Conservation (phyloP, 2,329 filamentous ascomycete genomes). For the Didymellaceae sp. region DNA sequence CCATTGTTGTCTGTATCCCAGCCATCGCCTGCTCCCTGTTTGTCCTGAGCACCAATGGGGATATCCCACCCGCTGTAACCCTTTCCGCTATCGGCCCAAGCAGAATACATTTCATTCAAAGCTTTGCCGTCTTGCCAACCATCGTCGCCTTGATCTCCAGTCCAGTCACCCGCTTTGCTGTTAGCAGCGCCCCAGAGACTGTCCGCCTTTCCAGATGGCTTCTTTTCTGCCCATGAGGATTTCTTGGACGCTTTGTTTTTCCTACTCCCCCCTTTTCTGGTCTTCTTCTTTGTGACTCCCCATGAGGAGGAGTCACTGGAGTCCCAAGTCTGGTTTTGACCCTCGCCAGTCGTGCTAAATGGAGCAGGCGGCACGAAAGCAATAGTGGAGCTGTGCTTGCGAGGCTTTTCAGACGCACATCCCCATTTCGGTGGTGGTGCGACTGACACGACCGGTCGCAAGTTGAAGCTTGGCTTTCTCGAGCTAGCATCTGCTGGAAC, state of each 20-base stretch:
- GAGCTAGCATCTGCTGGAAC: background rate
- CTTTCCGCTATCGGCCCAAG: background rate
- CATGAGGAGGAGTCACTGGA: constrained; percentile 16
- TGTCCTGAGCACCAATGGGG: background rate
- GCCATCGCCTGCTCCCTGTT: background rate
- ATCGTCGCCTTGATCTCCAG: background rate
- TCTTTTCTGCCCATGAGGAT: background rate
- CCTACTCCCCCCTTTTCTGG: background rate
- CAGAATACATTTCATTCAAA: background rate
- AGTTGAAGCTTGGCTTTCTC: constrained; percentile 1
- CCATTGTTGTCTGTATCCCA: background rate
- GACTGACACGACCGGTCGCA: background rate
- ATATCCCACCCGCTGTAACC: background rate
- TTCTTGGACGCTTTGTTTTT: background rate
- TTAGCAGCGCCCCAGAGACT: background rate
- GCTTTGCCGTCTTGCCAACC: background rate
- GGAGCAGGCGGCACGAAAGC: constrained; percentile 13
- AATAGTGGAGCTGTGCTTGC: constrained; percentile 5
- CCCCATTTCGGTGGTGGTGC: constrained; percentile 16
- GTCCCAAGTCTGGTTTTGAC: background rate
- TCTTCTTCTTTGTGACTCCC: background rate
- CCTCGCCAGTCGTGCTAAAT: constrained; percentile 2
- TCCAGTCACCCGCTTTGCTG: background rate
- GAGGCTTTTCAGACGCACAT: background rate
- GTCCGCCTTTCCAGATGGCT: background rate